Evolutionary conservation across 495 filamentous ascomycete genomes (phyloP).

Genomic region (Massariosphaeria phaeospora): DNA sequence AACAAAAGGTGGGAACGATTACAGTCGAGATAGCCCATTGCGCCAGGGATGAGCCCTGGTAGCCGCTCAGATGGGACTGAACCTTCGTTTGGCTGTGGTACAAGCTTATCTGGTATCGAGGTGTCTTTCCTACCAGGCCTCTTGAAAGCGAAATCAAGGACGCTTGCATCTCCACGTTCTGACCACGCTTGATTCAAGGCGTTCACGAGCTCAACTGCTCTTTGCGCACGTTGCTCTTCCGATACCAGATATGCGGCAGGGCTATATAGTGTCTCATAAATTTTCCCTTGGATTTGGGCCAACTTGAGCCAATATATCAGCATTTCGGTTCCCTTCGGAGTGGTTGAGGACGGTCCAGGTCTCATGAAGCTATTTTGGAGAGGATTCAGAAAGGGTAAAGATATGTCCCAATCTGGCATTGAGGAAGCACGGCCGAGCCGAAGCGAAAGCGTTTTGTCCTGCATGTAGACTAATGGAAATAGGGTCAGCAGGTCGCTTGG

Average conservation of each 20-base stretch:
- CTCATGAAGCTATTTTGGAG: neutral
- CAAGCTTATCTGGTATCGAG: no score
- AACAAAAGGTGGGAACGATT: no score
- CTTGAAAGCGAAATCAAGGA: conserved; percentile 5
- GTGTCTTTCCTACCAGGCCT: no score
- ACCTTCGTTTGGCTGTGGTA: no score
- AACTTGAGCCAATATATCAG: conserved; percentile 29
- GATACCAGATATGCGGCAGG: conserved; percentile 28
- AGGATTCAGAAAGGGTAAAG: conserved; percentile 39
- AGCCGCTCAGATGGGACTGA: no score
- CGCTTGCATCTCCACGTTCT: conserved; percentile 10
- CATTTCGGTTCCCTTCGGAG: conserved; percentile 6
- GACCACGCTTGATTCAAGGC: conserved; percentile 14
- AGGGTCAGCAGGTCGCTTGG: no score
- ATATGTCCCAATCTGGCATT: conserved; percentile 63
- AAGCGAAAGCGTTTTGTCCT: conserved; percentile 59
- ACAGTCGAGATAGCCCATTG: no score
- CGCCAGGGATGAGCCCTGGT: no score
- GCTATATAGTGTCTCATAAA: conserved; percentile 32
- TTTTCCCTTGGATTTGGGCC: conserved; percentile 25
- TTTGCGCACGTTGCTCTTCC: conserved; percentile 11
- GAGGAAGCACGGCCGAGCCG: conserved; percentile 57
- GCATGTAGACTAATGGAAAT: no score
- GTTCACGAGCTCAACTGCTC: conserved; percentile 17
- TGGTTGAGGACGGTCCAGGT: neutral